Base-by-base conservation (phyloP, 2,329 filamentous ascomycete genomes). In the Venturia oleaginea region DNA sequence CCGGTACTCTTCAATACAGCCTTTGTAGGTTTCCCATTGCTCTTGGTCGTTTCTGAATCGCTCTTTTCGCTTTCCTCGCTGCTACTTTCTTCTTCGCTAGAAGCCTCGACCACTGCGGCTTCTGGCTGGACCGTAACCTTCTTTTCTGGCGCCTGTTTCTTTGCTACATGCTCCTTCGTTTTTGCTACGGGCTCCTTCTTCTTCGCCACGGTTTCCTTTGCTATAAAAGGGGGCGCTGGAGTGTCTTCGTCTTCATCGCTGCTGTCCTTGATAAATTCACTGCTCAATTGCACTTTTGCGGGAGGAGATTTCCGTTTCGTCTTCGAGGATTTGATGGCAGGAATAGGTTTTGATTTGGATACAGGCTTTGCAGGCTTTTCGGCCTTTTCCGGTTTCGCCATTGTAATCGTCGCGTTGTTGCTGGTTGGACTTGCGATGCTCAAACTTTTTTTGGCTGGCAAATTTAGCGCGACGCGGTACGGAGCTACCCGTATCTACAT, bases 251-350 rank as follows among this genome's bases (percentile, higher is more conserved):
- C 62, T 22, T 61, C 55, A 19, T 61, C 57, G 55, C 42, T 38
- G 32, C 37, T 43, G 19, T 64, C 54, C 22, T 38, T 13, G 54
- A 64, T 34, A n/a, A 54, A 57, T 38, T 64, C 63, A 7, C n/a
- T 55, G 63, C 63, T 64, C 27, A 62, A 54, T 34, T 40, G 30
- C 27, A 24, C n/a, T 22, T 62, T 62, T n/a, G 38, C 22, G 4
- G 61, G 61, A 62, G 15, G 24, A 30, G 48, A 19, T 17, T 54
- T 34, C 27, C 10, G 10, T 8, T 57, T 57, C 51, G 51, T 34
- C 17, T 57, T 57, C 2, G 51, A 34, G 30, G 51, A n/a, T n/a
- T 37, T 57, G 15, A 4, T 57, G 51, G 19, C 10, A 6, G 51
- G 17, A 15, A 27, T n/a, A 4, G 34, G 7, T 61, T 32, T 19